Evolutionary conservation across 2,329 filamentous ascomycete species (phyloP), one percentile per base, ranked within the genome.

Genomic region (Westerdykella sp.): DNA sequence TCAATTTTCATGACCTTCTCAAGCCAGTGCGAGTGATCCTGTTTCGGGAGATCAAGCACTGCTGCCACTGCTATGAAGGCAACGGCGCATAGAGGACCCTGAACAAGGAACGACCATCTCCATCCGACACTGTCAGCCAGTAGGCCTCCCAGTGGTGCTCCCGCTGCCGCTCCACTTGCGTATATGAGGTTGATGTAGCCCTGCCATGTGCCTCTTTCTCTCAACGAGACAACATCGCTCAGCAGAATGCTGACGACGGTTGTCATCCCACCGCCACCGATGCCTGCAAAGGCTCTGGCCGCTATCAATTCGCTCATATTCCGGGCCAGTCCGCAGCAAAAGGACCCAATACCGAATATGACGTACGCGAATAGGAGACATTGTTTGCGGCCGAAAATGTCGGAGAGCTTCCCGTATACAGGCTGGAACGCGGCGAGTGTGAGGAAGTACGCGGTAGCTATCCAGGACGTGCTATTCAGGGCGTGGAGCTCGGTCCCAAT

Each of bases 401-500:
- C 83, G 40, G 75, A 80, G 4, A 86, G 69, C 53, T 83, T 84
- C 37, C 84, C 84, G 51, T 84, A 88, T 0, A 88, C 68, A 1
- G 85, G 85, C 59, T 90, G 85, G 53, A 84, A 87, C 16, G 81
- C 82, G 3, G 84, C 86, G 40, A 87, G 68, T 1, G 85, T 87
- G 41, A 90, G 72, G 55, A 88, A 84, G 62, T 90, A 85, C 23
- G 74, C 75, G 21, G 79, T 80, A 22, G 84, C 84, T 45, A 89
- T 83, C 85, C 85, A 89, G 41, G 79, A 84, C 4, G 84, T 87
- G 51, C 78, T 79, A 59, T 84, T 87, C 41, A 91, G 72, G 1
- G 85, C 84, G 40, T 85, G 73, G 22, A 91, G 69, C 49, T 90
- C 86, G 44, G 77, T 86, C 10, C 85, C 85, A 54, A 91, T 90